phyloP scores from a whole-genome alignment of 441 rosid species.

The Cnidoscolus chayamansa region DNA sequence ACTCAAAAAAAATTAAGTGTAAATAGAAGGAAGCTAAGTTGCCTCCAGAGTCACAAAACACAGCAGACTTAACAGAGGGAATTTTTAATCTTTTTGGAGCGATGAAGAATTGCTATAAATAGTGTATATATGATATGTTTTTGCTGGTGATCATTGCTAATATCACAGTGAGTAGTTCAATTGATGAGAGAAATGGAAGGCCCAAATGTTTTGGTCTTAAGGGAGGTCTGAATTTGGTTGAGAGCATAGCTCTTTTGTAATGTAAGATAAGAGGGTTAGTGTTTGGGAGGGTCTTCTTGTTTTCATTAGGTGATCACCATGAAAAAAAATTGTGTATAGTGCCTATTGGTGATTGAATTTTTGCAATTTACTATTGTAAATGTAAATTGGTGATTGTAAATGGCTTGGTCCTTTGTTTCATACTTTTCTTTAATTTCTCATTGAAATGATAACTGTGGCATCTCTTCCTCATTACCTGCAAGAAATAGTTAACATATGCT shows the following conservation, averaged over 20 bases:
- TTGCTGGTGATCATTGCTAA: slow-evolving; percentile 24
- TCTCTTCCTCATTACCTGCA: too few species aligned
- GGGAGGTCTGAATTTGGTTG: slow-evolving; percentile 21
- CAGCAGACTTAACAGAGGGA: slow-evolving; percentile 33
- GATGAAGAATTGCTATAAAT: slow-evolving; percentile 23
- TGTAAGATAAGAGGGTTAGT: slow-evolving; percentile 24
- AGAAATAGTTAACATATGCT: too few species aligned
- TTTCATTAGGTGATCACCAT: slow-evolving; percentile 27
- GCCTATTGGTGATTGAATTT: slow-evolving; percentile 31
- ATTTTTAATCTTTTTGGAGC: slow-evolving; percentile 31
- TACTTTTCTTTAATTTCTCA: too few species aligned
- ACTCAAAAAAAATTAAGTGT: slow-evolving; percentile 44
- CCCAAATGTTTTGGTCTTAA: slow-evolving; percentile 20
- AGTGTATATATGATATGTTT: slow-evolving; percentile 31
- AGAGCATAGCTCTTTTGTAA: slow-evolving; percentile 32
- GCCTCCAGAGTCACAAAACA: slow-evolving; percentile 24
- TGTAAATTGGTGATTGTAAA: slow-evolving; percentile 25
- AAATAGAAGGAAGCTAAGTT: slow-evolving; percentile 44
- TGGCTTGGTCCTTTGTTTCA: background rate
- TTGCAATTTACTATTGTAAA: slow-evolving; percentile 29
- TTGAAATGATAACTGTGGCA: too few species aligned
- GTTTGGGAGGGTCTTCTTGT: slow-evolving; percentile 14
- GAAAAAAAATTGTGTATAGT: slow-evolving; percentile 33
- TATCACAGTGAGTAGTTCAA: slow-evolving; percentile 35
- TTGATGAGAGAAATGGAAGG: slow-evolving; percentile 9